Evolutionary conservation across 2,329 filamentous ascomycete genomes (phyloP), one percentile per base, ranked within the genome.

Genomic region (Davidsoniella neocaledoniae): DNA sequence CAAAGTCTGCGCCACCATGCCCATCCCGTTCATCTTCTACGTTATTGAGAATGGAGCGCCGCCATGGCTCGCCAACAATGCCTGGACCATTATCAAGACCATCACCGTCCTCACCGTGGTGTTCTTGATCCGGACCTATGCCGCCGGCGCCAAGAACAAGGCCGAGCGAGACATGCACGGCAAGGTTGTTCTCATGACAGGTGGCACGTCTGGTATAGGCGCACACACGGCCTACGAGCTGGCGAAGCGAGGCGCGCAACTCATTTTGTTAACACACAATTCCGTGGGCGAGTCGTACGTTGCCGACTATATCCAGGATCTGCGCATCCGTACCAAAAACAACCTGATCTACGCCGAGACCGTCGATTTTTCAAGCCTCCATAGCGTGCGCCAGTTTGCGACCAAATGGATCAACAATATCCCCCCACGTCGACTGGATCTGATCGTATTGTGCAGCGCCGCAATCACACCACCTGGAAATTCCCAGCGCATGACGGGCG

Each of bases 351-450:
- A 94, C 59, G 87, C 91, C 53, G 91, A 98, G 64, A 85, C 94
- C 65, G 86, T 94, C 58, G 87, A 98, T 61, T 76, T 98, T 25
- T 68, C 81, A 10, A 90, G 83, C 14, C 70, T 98, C n/a, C 79
- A 94, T 63, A 93, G 85, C 63, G 81, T 98, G 58, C 83, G 91
- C 38, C 74, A 81, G 55, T 98, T 98, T 62, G 91, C 91, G 10
- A 98, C 91, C 0, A 90, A 86, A 68, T 98, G 93, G 90, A 86
- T 98, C 56, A 90, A 98, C 64, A 96, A 95, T 63, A 77, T 84
- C 19, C 90, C 91, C 2, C 86, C 88, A 7, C 74, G 93, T 51
- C 73, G 93, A 44, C 69, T 98, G 5, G 91, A 98, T 63, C 88
- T 90, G 79, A 69, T 98, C 43, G 76, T 98, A 17, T 72, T 98